Conservation (phyloP, 2,329 filamentous ascomycete genomes). For the Neoarthrinium moseri region DNA sequence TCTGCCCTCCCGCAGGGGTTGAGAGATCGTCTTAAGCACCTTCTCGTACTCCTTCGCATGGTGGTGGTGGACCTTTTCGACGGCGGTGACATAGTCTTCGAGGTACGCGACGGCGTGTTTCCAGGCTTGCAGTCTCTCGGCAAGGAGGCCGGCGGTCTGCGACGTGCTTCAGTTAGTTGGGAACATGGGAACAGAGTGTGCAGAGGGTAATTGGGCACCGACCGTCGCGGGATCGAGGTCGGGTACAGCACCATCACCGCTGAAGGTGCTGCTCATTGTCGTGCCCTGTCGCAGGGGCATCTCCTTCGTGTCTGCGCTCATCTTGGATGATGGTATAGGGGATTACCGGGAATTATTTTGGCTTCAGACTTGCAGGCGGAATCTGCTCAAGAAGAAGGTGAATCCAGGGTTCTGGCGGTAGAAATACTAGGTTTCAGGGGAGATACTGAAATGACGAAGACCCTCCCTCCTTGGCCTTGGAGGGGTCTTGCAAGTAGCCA, state of each 20-base stretch:
- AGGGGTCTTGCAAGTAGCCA: background rate
- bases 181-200: background rate
- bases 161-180: slow-evolving; percentile 9
- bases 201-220: slow-evolving; percentile 26
- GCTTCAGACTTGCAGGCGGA: no score
- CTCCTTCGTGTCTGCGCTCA: slow-evolving; percentile 28
- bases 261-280: slow-evolving; percentile 37
- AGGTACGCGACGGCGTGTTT: slow-evolving; percentile 91
- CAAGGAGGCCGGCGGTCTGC: slow-evolving; percentile 75
- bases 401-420: no score
- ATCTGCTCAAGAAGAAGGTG: background rate
- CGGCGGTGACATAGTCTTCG: slow-evolving; percentile 82
- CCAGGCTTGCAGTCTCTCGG: slow-evolving; percentile 89
- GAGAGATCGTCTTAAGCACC: slow-evolving; percentile 86
- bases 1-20: slow-evolving; percentile 82
- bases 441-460: background rate
- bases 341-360: background rate
- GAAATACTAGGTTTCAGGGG: background rate
- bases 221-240: slow-evolving; percentile 59
- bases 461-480: background rate
- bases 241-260: slow-evolving; percentile 59
- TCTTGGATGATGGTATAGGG: slow-evolving; percentile 13
- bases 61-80: slow-evolving; percentile 81
- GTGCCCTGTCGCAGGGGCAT: slow-evolving; percentile 49
- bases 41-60: slow-evolving; percentile 96